Base-by-base conservation (phyloP, 2,329 filamentous ascomycete genomes). In the Trichoderma afroharzianum region DNA sequence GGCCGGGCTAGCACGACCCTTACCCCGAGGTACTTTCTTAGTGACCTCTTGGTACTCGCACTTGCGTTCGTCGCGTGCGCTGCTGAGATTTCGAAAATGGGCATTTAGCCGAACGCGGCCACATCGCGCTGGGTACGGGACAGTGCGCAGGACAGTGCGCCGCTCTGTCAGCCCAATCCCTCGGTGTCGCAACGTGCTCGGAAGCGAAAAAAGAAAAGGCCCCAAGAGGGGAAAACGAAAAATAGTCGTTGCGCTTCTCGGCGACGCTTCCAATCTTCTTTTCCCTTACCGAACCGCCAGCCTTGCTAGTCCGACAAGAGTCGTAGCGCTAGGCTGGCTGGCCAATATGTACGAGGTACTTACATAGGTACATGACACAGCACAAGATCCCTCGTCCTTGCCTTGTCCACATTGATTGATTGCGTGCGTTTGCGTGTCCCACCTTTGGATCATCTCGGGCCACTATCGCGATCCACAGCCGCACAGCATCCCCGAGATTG, bases 401-500 rank as follows among this genome's bases (percentile, higher is more conserved):
- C 39, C 32, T 15, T 67, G 24, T 55, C 57, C 32, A 50, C 24
- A 47, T 66, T 18, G n/a, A 67, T 28, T 67, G 55, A 58, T 68
- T 68, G 64, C 63, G 30, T 66, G 63, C 57, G 55, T 68, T 39
- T 57, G 66, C 15, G 36, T 24, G 21, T 57, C 26, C 24, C 43
- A 50, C 43, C 43, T 24, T 24, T 50, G n/a, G n/a, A 21, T 50
- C 43, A 50, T 33, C 62, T 61, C 55, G 57, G 57, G 39, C 57
- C 55, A 68, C 66, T 53, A 68, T 68, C 66, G 57, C 66, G 66
- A 68, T 68, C 66, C 66, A 61, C 66, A 61, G 66, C 66, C 66
- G 66, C 66, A 68, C 59, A 68, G 36, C 66, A 62, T 62, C 66
- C 55, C 66, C 66, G 21, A 62, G 66, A 36, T 62, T 9, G 57